phyloP scores from a whole-genome alignment of 1,139 yeast species.

The Taphrina betulina region DNA sequence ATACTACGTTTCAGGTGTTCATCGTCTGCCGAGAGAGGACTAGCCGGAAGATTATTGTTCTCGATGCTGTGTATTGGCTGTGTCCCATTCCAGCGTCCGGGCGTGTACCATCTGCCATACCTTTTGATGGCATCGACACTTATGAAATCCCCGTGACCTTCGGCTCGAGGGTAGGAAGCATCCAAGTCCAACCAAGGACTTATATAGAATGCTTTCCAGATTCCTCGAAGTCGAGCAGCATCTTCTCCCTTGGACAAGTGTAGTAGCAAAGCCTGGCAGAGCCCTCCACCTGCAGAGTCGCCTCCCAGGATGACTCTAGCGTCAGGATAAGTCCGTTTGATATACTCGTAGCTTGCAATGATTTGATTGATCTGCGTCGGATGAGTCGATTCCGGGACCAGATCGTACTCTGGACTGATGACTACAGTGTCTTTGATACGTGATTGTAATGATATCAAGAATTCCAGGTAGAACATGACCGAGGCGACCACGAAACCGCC shows the following conservation, averaged over 20 bases:
- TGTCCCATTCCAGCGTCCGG: no score
- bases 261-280: constrained; percentile 6
- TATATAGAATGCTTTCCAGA: constrained; percentile 7
- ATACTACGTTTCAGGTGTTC: background rate
- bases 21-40: background rate
- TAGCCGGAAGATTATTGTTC: no score
- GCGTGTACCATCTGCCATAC: constrained; percentile 16
- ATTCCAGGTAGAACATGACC: constrained; percentile 8
- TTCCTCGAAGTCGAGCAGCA: background rate
- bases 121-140: background rate
- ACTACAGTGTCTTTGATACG: background rate
- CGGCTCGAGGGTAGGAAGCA: background rate
- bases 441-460: background rate
- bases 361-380: constrained; percentile 6
- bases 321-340: background rate
- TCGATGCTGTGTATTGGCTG: no score
- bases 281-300: constrained; percentile 16
- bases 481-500: constrained; percentile 9
- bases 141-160: constrained; percentile 8
- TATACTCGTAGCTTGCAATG: background rate
- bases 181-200: constrained; percentile 18
- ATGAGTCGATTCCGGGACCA: constrained; percentile 7
- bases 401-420: constrained; percentile 7
- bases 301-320: constrained; percentile 12
- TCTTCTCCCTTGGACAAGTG: background rate